Conservation (phyloP, 2,329 filamentous ascomycete genomes). For the Nigrospora oryzae region DNA sequence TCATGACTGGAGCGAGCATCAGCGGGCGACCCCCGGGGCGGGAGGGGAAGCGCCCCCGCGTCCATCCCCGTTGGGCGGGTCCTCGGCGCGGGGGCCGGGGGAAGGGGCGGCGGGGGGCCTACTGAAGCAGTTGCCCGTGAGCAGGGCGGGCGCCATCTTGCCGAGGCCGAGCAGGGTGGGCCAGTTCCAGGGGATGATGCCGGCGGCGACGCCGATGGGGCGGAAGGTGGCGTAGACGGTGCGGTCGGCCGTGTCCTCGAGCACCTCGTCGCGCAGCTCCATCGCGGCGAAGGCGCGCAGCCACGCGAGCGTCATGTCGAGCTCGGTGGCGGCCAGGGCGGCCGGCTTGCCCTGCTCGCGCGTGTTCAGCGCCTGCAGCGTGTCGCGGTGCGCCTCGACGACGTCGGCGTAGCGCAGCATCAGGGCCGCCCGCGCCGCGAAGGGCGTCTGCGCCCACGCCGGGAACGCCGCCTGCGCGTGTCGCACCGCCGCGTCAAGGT, state of each 20-base stretch:
- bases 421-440: conserved; percentile 11
- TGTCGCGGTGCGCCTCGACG: conserved; percentile 8
- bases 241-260: conserved; percentile 27
- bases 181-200: conserved; percentile 49
- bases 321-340: conserved; percentile 13
- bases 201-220: conserved; percentile 34
- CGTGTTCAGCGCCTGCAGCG: conserved; percentile 14
- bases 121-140: conserved; percentile 45
- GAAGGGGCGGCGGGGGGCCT: conserved; percentile 41
- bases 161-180: conserved; percentile 41
- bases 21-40: too few species aligned
- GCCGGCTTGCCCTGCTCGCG: conserved; percentile 22
- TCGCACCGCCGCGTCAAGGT: conserved; percentile 28
- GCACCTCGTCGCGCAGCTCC: conserved; percentile 25
- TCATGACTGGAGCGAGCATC: background rate
- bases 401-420: conserved; percentile 16
- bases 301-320: conserved; percentile 15
- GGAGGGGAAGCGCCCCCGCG: too few species aligned
- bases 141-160: conserved; percentile 48
- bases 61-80: too few species aligned
- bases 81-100: too few species aligned
- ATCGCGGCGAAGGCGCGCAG: conserved; percentile 19
- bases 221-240: conserved; percentile 24
- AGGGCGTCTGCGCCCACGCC: conserved; percentile 23
- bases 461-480: conserved; percentile 25